Evolutionary conservation across 441 rosid genomes (phyloP).

Genomic region (Populus tomentosa): DNA sequence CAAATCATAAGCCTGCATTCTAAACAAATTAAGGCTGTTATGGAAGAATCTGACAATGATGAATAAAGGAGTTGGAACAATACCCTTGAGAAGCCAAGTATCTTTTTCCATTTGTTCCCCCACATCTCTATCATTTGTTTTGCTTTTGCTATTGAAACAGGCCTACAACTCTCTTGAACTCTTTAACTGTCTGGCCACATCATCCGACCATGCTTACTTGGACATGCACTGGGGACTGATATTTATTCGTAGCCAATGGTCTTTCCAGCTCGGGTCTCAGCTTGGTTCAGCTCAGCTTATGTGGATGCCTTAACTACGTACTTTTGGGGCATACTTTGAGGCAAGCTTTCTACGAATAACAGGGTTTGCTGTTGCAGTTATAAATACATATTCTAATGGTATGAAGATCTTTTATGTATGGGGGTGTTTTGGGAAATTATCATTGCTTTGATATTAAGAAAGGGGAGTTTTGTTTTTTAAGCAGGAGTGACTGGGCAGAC

Average conservation of each 20-base stretch:
- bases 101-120: slow-evolving; percentile 51
- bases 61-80: slow-evolving; percentile 47
- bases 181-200: slow-evolving; percentile 28
- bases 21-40: slow-evolving; percentile 66
- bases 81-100: slow-evolving; percentile 69
- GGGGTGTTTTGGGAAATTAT: slow-evolving; percentile 35
- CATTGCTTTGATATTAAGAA: slow-evolving; percentile 79
- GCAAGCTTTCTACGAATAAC: slow-evolving; percentile 7
- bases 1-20: slow-evolving; percentile 49
- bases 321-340: slow-evolving; percentile 13
- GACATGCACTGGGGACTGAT: slow-evolving; percentile 22
- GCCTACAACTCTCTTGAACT: slow-evolving; percentile 28
- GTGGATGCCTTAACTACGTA: slow-evolving; percentile 10
- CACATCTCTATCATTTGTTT: slow-evolving; percentile 36
- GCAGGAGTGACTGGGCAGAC: slow-evolving; percentile 40
- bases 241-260: slow-evolving; percentile 17
- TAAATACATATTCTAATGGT: not conserved
- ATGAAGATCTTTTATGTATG: slow-evolving; percentile 3
- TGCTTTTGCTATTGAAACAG: slow-evolving; percentile 31
- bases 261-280: not conserved
- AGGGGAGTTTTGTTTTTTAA: slow-evolving; percentile 36
- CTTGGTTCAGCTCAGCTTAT: not conserved
- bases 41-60: slow-evolving; percentile 70
- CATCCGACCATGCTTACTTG: slow-evolving; percentile 33
- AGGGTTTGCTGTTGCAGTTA: slow-evolving; percentile 11